Conservation (phyloP, 306 rosid species). For the Rosa lucieae region DNA sequence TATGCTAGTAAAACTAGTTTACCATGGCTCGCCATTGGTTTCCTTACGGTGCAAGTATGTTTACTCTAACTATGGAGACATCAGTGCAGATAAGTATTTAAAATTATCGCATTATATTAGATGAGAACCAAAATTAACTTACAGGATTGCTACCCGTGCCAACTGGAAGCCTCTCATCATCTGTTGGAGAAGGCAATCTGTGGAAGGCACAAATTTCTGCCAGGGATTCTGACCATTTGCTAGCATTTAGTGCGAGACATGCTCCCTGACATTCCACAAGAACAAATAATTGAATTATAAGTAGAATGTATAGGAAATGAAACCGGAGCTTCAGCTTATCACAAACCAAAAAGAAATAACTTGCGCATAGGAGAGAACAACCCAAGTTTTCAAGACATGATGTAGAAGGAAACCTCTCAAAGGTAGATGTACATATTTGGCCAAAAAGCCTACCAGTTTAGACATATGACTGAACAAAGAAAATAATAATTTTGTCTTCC, state of each 20-base stretch:
- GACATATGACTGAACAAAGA: neutral
- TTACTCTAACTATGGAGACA: neutral
- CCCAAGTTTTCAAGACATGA: neutral
- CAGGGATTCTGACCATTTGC: conserved; percentile 67
- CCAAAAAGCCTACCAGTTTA: neutral
- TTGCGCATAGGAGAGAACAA: neutral
- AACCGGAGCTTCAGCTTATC: conserved; percentile 23
- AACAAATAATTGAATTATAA: neutral
- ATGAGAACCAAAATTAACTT: conserved; percentile 37
- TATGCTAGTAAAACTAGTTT: neutral
- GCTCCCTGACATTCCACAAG: conserved; percentile 67
- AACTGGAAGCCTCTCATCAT: conserved; percentile 94
- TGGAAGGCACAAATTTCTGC: conserved; percentile 69
- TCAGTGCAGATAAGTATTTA: conserved; percentile 11
- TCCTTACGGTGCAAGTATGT: neutral
- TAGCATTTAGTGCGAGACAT: conserved; percentile 76
- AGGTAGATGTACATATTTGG: neutral
- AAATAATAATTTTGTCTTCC: neutral
- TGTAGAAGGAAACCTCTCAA: neutral
- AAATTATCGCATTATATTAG: conserved; percentile 8
- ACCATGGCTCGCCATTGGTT: neutral
- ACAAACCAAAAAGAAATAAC: neutral
- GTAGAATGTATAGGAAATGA: conserved; percentile 7
- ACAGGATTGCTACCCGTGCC: conserved; percentile 99
- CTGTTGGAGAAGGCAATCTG: conserved; percentile 66